Percentiles rank a stretch among this genome's conserved stretches.
Evolutionary conservation across 2,329 filamentous ascomycete species (phyloP).

Genomic region (Emergomyces orientalis): DNA sequence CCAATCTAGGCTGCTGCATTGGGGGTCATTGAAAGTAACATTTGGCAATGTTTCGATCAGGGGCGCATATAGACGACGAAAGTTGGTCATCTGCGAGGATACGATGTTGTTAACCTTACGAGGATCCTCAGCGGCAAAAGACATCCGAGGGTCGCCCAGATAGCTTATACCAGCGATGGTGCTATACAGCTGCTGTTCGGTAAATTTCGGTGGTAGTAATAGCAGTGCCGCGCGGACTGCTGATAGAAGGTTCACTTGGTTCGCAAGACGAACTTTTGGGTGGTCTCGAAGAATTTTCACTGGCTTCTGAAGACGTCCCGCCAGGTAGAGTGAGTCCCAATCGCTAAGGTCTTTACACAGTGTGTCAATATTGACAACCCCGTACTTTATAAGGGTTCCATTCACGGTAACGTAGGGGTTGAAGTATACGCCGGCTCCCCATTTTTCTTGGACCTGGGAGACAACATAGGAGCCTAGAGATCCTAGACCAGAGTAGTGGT

Average conservation of each 20-base stretch:
- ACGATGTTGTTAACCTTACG: constrained; percentile 94
- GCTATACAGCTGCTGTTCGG: constrained; percentile 76
- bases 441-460: constrained; percentile 73
- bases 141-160: constrained; percentile 93
- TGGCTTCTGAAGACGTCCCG: constrained; percentile 89
- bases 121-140: constrained; percentile 78
- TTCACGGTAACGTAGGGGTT: constrained; percentile 93
- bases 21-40: constrained; percentile 61
- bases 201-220: constrained; percentile 73
- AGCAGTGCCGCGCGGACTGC: constrained; percentile 83
- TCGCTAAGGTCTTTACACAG: constrained; percentile 75
- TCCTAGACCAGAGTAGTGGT: constrained; percentile 84
- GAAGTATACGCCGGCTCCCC: constrained; percentile 94
- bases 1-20: constrained; percentile 52
- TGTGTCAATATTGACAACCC: constrained; percentile 88
- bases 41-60: constrained; percentile 87
- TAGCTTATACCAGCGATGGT: constrained; percentile 91
- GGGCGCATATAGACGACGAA: constrained; percentile 81
- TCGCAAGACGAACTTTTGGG: constrained; percentile 80
- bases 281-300: constrained; percentile 97
- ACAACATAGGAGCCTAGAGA: constrained; percentile 77
- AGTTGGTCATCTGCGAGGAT: constrained; percentile 79
- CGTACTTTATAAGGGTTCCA: constrained; percentile 94
- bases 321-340: constrained; percentile 95
- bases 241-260: constrained; percentile 90